phyloP scores from a whole-genome alignment of 345 rosid species.

The Lenwebbia sp. region DNA sequence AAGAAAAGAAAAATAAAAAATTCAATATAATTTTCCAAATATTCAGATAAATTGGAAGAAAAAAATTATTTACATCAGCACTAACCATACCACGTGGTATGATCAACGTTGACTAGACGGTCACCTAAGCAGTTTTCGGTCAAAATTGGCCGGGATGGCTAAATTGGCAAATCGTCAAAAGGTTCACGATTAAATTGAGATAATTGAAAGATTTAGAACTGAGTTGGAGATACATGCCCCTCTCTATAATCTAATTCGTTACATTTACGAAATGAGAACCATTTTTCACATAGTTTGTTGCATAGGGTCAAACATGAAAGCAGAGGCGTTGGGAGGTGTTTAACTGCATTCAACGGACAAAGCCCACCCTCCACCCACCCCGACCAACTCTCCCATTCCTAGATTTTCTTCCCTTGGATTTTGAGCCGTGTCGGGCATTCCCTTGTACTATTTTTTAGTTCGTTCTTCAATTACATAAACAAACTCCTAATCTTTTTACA shows the following conservation, averaged over 20 bases:
- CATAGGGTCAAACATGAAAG: not conserved
- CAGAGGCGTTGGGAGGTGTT: conserved; percentile 13
- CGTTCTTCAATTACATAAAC: not conserved
- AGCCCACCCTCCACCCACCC: not conserved
- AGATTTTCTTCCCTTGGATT: not conserved
- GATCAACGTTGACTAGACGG: too few species aligned
- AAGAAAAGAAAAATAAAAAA: too few species aligned
- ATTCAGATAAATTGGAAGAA: too few species aligned
- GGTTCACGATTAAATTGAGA: too few species aligned
- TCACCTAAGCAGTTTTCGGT: too few species aligned
- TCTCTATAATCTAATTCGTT: not conserved
- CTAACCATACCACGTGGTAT: too few species aligned
- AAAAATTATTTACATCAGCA: too few species aligned
- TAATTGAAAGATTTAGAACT: too few species aligned
- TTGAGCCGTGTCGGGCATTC: not conserved
- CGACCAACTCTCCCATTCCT: conserved; percentile 1
- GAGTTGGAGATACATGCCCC: not conserved
- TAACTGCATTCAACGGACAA: not conserved
- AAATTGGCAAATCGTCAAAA: too few species aligned
- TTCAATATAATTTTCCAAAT: too few species aligned
- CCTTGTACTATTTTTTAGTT: not conserved
- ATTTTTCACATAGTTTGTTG: not conserved
- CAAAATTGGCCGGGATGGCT: too few species aligned
- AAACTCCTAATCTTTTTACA: not conserved
- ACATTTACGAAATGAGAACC: not conserved